A percentile compares a stretch with the other conserved stretches of the same genome.
Conservation (phyloP, 768 basidiomycete species). For the Dacryopinax primogenitus region DNA sequence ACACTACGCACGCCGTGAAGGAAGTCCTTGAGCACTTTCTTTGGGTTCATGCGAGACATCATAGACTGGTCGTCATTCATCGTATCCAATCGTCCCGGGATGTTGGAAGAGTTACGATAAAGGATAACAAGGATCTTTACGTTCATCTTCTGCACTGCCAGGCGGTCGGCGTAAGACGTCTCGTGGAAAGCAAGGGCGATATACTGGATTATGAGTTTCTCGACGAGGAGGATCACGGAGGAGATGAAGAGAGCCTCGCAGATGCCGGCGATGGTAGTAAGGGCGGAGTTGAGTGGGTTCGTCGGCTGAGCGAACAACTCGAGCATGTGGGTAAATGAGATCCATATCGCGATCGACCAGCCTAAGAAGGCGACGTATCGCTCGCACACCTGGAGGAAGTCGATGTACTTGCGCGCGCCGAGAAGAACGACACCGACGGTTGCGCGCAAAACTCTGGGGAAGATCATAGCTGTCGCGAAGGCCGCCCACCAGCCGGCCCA, state of each 20-base stretch:
- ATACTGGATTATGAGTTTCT: constrained; percentile 79
- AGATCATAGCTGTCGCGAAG: constrained; percentile 40
- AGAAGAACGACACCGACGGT: constrained; percentile 68
- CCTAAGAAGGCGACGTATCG: constrained; percentile 52
- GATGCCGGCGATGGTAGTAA: constrained; percentile 48
- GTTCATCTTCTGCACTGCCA: constrained; percentile 69
- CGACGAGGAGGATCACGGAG: constrained; percentile 54
- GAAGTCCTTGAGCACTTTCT: constrained; percentile 53
- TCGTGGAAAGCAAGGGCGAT: constrained; percentile 77
- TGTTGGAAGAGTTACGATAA: constrained; percentile 66
- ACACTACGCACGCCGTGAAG: constrained; percentile 55
- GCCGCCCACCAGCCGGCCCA: constrained; percentile 81
- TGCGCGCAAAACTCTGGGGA: constrained; percentile 40
- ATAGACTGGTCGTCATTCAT: constrained; percentile 30
- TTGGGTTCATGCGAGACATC: constrained; percentile 39
- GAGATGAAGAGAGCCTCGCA: constrained; percentile 64
- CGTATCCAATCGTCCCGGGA: constrained; percentile 54
- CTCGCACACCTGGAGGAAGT: constrained; percentile 57
- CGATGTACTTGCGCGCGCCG: constrained; percentile 58
- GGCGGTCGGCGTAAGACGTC: constrained; percentile 47
- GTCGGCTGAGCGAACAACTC: constrained; percentile 27
- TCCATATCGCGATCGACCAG: constrained; percentile 51
- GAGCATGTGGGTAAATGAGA: constrained; percentile 62
- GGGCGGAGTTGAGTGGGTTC: constrained; percentile 25
- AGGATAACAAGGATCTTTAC: constrained; percentile 56